These are phyloP conservation scores for Solanum appendiculatum DNA, from an alignment of 257 asterid species.

Conservation along the genomic window DNA sequence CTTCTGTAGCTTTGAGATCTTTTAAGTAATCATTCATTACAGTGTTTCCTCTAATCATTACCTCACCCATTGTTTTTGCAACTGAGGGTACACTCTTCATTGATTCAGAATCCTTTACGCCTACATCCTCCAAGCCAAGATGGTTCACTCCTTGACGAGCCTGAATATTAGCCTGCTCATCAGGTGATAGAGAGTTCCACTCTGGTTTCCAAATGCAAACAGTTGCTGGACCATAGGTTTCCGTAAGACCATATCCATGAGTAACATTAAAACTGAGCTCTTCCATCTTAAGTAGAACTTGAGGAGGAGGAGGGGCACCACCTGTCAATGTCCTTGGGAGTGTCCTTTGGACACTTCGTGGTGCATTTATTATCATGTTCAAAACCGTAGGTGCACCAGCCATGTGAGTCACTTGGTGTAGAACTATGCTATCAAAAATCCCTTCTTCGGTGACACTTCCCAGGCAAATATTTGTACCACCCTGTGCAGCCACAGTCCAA, in stretches of 20 bases:
- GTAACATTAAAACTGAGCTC: background rate
- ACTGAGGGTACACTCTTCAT: background rate
- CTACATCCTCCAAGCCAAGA: background rate
- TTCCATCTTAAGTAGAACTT: background rate
- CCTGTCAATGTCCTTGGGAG: background rate
- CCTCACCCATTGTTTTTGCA: background rate
- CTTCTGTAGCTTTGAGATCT: background rate
- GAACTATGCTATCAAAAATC: background rate
- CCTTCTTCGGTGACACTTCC: background rate
- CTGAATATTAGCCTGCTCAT: background rate
- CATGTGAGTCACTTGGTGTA: background rate
- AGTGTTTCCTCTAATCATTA: background rate
- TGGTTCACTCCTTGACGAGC: conserved; percentile 4
- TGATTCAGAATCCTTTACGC: background rate
- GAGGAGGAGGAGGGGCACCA: background rate
- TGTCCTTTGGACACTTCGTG: background rate
- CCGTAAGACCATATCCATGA: background rate
- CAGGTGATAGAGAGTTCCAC: background rate
- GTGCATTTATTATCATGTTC: background rate
- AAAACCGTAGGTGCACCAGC: background rate
- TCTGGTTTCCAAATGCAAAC: background rate
- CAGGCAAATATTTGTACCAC: background rate
- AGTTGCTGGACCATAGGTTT: conserved; percentile 1
- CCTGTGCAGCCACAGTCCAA: background rate
- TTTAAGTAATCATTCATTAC: conserved; percentile 1